These are phyloP conservation scores for Firmiana major DNA, from an alignment of 345 rosid species.

Conservation along the genomic window DNA sequence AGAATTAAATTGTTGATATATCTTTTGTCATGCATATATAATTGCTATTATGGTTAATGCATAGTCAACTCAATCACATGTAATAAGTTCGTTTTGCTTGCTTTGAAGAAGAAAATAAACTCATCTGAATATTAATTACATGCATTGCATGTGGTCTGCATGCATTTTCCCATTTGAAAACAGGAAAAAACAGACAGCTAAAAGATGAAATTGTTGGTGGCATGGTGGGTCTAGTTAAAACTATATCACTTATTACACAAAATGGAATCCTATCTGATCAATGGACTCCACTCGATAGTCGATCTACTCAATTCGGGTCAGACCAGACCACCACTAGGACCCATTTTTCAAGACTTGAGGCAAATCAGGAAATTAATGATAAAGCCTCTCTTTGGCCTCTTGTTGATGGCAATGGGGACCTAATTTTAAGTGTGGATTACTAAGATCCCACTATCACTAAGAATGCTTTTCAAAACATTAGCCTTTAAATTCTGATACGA, in stretches of 20 bases:
- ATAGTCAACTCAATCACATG: neutral
- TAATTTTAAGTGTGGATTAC: constrained; percentile 21
- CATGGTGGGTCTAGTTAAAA: neutral
- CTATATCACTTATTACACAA: neutral
- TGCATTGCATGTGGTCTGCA: neutral
- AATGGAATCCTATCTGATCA: neutral
- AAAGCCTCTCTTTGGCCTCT: constrained; percentile 25
- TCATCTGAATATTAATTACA: neutral
- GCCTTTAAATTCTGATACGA: neutral
- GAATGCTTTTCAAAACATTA: constrained; percentile 16
- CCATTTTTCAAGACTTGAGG: constrained; percentile 10
- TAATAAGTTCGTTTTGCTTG: neutral
- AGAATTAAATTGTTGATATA: no score
- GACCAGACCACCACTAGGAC: neutral
- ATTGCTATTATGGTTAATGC: no score
- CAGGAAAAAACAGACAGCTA: neutral
- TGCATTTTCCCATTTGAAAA: neutral
- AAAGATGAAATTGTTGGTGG: neutral
- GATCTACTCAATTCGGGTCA: neutral
- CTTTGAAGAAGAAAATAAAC: neutral
- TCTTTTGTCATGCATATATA: neutral
- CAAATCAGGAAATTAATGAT: no score
- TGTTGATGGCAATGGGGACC: constrained; percentile 35
- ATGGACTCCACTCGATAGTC: neutral
- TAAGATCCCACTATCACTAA: constrained; percentile 40